Conservation (phyloP, 2,329 filamentous ascomycete species). For the Shiraia bambusicola region DNA sequence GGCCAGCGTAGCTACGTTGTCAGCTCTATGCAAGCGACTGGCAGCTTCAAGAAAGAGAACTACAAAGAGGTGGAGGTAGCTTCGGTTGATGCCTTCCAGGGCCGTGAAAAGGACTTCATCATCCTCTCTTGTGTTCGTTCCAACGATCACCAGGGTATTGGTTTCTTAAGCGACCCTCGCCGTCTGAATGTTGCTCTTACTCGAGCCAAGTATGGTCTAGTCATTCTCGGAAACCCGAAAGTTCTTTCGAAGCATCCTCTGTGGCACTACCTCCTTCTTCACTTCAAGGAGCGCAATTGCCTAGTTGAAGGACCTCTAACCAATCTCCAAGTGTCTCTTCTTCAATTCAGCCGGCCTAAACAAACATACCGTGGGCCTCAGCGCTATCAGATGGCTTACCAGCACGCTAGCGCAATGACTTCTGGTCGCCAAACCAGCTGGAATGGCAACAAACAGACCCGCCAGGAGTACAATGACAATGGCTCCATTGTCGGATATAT, state of each 20-base stretch:
- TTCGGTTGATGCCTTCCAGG: slow-evolving; percentile 97
- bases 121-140: slow-evolving; percentile 96
- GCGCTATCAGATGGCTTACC: slow-evolving; percentile 79
- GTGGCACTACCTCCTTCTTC: slow-evolving; percentile 91
- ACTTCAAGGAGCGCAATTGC: slow-evolving; percentile 97
- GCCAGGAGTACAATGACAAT: slow-evolving; percentile 65
- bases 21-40: slow-evolving; percentile 97
- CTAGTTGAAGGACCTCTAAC: slow-evolving; percentile 92
- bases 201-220: slow-evolving; percentile 92
- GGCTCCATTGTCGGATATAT: slow-evolving; percentile 94
- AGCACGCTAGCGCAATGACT: slow-evolving; percentile 63
- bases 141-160: slow-evolving; percentile 98
- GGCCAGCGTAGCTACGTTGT: slow-evolving; percentile 98
- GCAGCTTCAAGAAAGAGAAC: slow-evolving; percentile 95
- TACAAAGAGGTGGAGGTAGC: slow-evolving; percentile 99
- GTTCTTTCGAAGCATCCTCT: slow-evolving; percentile 96
- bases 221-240: slow-evolving; percentile 96
- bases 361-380: slow-evolving; percentile 88
- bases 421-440: slow-evolving; percentile 45
- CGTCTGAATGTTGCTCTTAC: slow-evolving; percentile 97
- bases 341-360: slow-evolving; percentile 94
- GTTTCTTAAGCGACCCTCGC: slow-evolving; percentile 95
- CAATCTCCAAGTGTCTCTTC: slow-evolving; percentile 91
- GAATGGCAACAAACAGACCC: slow-evolving; percentile 52
- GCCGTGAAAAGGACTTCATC: slow-evolving; percentile 98